Percentiles rank a stretch among this genome's conserved stretches.
phyloP scores from a whole-genome alignment of 345 rosid species.

The Gossypium ekmanianum region DNA sequence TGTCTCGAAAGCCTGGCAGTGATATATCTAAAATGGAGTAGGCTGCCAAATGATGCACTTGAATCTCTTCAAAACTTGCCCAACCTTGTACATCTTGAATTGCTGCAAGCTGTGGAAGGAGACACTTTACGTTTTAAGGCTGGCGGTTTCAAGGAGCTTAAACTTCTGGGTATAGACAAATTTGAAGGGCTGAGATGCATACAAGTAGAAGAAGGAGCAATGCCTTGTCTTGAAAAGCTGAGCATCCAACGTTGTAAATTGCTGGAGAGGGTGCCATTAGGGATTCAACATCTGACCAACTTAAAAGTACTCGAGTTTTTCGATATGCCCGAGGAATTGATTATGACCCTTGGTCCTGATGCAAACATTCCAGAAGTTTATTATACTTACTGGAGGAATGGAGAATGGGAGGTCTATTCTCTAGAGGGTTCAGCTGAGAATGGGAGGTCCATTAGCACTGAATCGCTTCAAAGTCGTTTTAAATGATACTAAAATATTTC shows the following conservation, averaged over 20 bases:
- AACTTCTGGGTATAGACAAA: constrained; percentile 23
- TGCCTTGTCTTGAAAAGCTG: constrained; percentile 26
- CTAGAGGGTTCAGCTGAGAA: constrained; percentile 10
- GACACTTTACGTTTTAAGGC: constrained; percentile 16
- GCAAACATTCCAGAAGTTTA: constrained; percentile 30
- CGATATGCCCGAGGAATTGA: constrained; percentile 27
- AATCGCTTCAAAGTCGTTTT: constrained; percentile 8
- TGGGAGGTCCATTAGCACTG: background rate
- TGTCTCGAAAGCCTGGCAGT: constrained; percentile 6
- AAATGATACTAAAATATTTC: background rate
- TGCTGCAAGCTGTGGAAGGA: constrained; percentile 30
- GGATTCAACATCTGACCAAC: constrained; percentile 26
- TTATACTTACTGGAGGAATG: constrained; percentile 28
- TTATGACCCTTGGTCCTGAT: constrained; percentile 11
- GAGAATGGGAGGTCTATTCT: constrained; percentile 31
- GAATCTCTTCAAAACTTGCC: constrained; percentile 21
- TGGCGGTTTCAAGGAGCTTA: constrained; percentile 32
- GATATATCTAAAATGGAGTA: constrained; percentile 18
- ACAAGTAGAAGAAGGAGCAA: constrained; percentile 22
- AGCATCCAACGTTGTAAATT: constrained; percentile 24
- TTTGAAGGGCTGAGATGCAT: constrained; percentile 25
- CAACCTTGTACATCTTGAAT: constrained; percentile 28
- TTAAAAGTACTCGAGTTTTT: constrained; percentile 28
- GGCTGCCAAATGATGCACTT: constrained; percentile 11
- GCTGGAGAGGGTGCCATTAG: constrained; percentile 29